A percentile compares a stretch with the other conserved stretches of the same genome.
Evolutionary conservation across 768 basidiomycete genomes (phyloP).

Genomic region (Glaciozyma martinii): DNA sequence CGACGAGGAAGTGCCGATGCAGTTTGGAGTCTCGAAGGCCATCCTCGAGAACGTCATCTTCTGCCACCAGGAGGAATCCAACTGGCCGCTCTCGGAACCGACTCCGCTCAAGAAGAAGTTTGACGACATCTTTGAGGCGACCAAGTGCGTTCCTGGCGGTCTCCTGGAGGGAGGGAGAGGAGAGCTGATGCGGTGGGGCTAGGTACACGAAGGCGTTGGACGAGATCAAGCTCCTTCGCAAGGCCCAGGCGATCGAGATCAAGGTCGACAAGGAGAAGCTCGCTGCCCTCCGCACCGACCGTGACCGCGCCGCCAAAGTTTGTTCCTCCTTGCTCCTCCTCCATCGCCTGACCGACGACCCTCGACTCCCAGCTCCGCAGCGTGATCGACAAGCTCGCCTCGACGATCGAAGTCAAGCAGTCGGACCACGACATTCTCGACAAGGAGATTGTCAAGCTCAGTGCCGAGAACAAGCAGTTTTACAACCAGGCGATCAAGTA

Average conservation of each 20-base stretch:
- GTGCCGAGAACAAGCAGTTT: slow-evolving; percentile 46
- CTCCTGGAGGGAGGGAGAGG: neutral
- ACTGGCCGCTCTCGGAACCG: slow-evolving; percentile 92
- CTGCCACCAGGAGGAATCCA: slow-evolving; percentile 98
- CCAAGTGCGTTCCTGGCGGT: slow-evolving; percentile 50
- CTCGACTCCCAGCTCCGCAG: slow-evolving; percentile 11
- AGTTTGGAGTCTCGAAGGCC: slow-evolving; percentile 93
- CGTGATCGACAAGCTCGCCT: slow-evolving; percentile 55
- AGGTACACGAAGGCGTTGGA: slow-evolving; percentile 97
- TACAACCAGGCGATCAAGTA: slow-evolving; percentile 77
- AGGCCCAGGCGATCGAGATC: slow-evolving; percentile 79
- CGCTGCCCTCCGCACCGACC: slow-evolving; percentile 62
- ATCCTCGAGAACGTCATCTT: slow-evolving; percentile 99
- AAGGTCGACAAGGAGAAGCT: slow-evolving; percentile 78
- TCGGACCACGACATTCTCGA: slow-evolving; percentile 89
- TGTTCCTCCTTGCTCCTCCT: neutral
- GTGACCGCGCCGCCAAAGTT: slow-evolving; percentile 70
- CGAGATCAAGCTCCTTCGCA: slow-evolving; percentile 77
- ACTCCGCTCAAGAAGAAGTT: slow-evolving; percentile 94
- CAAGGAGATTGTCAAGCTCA: slow-evolving; percentile 83
- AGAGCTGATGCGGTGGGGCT: neutral
- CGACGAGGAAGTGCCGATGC: slow-evolving; percentile 83
- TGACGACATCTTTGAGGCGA: slow-evolving; percentile 98
- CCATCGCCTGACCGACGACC: neutral
- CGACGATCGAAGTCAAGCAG: slow-evolving; percentile 72